Evolutionary conservation across 2,329 filamentous ascomycete species (phyloP).

Genomic region (Diplodia corticola): DNA sequence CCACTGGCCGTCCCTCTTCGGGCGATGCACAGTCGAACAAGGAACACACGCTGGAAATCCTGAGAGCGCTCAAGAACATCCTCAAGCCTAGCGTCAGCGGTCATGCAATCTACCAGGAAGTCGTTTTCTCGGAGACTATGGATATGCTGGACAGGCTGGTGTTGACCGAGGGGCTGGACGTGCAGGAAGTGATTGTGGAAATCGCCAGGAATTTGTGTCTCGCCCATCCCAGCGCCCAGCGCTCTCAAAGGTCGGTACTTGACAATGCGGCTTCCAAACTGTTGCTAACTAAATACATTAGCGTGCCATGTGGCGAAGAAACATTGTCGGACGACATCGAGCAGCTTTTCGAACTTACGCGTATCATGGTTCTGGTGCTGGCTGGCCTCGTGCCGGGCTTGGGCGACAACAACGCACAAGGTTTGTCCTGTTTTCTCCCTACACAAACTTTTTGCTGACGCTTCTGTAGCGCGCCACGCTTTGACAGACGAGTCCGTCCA

Average conservation of each 20-base stretch:
- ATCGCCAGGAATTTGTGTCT: conserved; percentile 89
- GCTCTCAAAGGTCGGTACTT: conserved; percentile 54
- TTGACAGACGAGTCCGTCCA: conserved; percentile 85
- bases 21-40: conserved; percentile 48
- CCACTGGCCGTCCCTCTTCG: conserved; percentile 63
- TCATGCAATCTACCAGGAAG: conserved; percentile 93
- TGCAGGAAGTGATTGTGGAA: conserved; percentile 90
- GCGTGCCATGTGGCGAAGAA: conserved; percentile 55
- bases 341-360: conserved; percentile 92
- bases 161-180: conserved; percentile 82
- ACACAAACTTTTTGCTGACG: conserved; percentile 41
- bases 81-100: conserved; percentile 91
- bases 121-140: conserved; percentile 96
- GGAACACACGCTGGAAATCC: conserved; percentile 81
- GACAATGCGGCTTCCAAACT: conserved; percentile 31
- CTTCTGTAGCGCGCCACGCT: conserved; percentile 64
- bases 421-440: conserved; percentile 25
- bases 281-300: conserved; percentile 21
- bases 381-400: conserved; percentile 84
- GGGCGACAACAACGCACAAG: conserved; percentile 53
- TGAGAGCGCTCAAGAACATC: conserved; percentile 92
- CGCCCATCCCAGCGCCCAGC: conserved; percentile 84
- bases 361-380: conserved; percentile 92
- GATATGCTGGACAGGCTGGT: conserved; percentile 90
- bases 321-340: conserved; percentile 96